These are phyloP conservation scores for Ganoderma leucocontextum DNA, from an alignment of 1,284 basidiomycete species.

Conservation along the genomic window DNA sequence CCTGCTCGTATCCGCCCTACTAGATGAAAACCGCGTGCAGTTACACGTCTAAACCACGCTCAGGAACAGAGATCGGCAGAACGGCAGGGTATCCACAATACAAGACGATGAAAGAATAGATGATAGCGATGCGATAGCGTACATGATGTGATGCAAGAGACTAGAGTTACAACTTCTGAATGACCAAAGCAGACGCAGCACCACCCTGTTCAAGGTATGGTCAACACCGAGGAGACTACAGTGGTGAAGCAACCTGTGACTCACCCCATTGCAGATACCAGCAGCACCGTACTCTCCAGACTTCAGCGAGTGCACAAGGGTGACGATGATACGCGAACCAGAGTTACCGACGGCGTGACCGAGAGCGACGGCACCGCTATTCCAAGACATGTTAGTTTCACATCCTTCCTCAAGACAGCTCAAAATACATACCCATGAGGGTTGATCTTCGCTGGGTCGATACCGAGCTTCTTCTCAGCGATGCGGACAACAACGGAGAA, in stretches of 20 bases:
- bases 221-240: constrained; percentile 21
- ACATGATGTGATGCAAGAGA: constrained; percentile 23
- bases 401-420: background rate
- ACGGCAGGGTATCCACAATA: background rate
- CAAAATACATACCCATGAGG: constrained; percentile 75
- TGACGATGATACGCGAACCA: constrained; percentile 94
- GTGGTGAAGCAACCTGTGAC: constrained; percentile 42
- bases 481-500: constrained; percentile 96
- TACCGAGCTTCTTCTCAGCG: constrained; percentile 87
- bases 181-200: constrained; percentile 89
- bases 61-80: constrained; percentile 11
- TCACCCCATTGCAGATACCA: constrained; percentile 96
- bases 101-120: constrained; percentile 1
- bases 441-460: constrained; percentile 93
- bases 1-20: background rate
- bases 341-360: constrained; percentile 97
- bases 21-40: background rate
- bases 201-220: constrained; percentile 69
- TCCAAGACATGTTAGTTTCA: constrained; percentile 20
- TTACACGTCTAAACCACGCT: constrained; percentile 14
- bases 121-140: constrained; percentile 38
- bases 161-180: constrained; percentile 79
- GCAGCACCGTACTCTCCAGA: constrained; percentile 97
- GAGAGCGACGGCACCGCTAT: constrained; percentile 90
- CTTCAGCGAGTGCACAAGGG: constrained; percentile 91